phyloP scores from a whole-genome alignment of 1,139 yeast genomes.

The Hansenula lynferdii region DNA sequence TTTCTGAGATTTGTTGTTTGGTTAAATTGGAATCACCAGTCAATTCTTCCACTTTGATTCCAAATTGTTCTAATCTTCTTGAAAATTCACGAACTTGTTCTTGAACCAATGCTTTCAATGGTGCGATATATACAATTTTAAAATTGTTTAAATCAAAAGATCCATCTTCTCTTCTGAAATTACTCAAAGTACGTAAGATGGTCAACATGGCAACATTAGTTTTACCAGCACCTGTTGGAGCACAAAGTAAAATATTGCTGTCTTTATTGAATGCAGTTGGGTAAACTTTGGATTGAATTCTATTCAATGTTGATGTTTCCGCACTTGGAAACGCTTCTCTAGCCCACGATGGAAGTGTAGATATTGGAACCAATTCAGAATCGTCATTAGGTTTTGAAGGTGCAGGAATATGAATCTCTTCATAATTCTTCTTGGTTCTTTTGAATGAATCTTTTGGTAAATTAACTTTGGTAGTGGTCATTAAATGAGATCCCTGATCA shows the following conservation, averaged over 20 bases:
- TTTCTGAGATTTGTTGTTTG: slow-evolving; percentile 67
- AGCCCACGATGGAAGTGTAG: slow-evolving; percentile 78
- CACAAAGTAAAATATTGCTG: slow-evolving; percentile 77
- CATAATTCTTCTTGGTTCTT: slow-evolving; percentile 68
- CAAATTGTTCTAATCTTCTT: slow-evolving; percentile 61
- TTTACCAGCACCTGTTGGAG: slow-evolving; percentile 99
- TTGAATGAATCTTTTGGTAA: slow-evolving; percentile 85
- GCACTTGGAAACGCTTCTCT: slow-evolving; percentile 65
- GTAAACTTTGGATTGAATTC: slow-evolving; percentile 78
- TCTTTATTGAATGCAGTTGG: slow-evolving; percentile 73
- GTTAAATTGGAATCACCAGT: slow-evolving; percentile 89
- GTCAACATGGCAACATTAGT: slow-evolving; percentile 92
- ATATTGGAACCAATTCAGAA: slow-evolving; percentile 53
- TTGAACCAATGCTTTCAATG: slow-evolving; percentile 90
- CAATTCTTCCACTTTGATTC: slow-evolving; percentile 74
- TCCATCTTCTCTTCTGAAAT: slow-evolving; percentile 46
- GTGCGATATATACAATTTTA: slow-evolving; percentile 89
- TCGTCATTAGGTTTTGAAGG: slow-evolving; percentile 44
- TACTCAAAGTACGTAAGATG: slow-evolving; percentile 55
- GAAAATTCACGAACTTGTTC: slow-evolving; percentile 90
- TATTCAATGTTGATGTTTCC: slow-evolving; percentile 66
- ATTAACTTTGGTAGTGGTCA: slow-evolving; percentile 61
- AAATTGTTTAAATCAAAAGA: slow-evolving; percentile 49
- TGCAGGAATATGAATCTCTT: slow-evolving; percentile 85
- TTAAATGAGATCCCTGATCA: slow-evolving; percentile 67